Conservation (phyloP, 192 early-diverging fungal species). For the Coemansia nantahalensis region DNA sequence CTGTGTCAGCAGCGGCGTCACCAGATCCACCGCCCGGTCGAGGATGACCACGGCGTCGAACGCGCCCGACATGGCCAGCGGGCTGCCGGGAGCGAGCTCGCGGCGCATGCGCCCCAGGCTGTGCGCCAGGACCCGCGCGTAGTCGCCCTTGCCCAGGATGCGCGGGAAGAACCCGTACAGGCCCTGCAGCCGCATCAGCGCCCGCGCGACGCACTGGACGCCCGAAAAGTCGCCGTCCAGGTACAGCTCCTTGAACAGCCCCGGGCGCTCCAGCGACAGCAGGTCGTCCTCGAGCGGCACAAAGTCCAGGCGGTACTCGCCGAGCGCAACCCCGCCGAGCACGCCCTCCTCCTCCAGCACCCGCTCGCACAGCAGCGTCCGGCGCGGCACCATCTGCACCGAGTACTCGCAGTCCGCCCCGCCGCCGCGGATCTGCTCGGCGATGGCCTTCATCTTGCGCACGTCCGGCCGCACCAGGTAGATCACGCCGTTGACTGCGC, state of each 20-base stretch:
- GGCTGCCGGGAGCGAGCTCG: slow-evolving; percentile 57
- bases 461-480: slow-evolving; percentile 82
- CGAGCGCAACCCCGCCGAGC: slow-evolving; percentile 78
- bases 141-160: slow-evolving; percentile 87
- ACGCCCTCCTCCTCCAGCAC: slow-evolving; percentile 93
- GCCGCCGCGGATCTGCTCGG: slow-evolving; percentile 49
- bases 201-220: slow-evolving; percentile 51
- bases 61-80: slow-evolving; percentile 56
- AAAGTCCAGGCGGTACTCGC: slow-evolving; percentile 87
- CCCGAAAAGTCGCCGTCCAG: slow-evolving; percentile 56
- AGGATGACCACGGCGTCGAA: slow-evolving; percentile 87
- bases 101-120: slow-evolving; percentile 80
- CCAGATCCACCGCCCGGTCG: slow-evolving; percentile 85
- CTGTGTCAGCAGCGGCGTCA: slow-evolving; percentile 92
- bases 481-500: slow-evolving; percentile 66
- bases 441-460: slow-evolving; percentile 77
- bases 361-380: slow-evolving; percentile 89
- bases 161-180: slow-evolving; percentile 87
- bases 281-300: slow-evolving; percentile 90
- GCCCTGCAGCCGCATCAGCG: slow-evolving; percentile 86
- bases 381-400: slow-evolving; percentile 85
- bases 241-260: slow-evolving; percentile 79
- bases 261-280: slow-evolving; percentile 83
- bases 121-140: slow-evolving; percentile 70
- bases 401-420: slow-evolving; percentile 54